Base-by-base conservation (phyloP, 2,329 filamentous ascomycete species). In the Colletotrichum lupini region DNA sequence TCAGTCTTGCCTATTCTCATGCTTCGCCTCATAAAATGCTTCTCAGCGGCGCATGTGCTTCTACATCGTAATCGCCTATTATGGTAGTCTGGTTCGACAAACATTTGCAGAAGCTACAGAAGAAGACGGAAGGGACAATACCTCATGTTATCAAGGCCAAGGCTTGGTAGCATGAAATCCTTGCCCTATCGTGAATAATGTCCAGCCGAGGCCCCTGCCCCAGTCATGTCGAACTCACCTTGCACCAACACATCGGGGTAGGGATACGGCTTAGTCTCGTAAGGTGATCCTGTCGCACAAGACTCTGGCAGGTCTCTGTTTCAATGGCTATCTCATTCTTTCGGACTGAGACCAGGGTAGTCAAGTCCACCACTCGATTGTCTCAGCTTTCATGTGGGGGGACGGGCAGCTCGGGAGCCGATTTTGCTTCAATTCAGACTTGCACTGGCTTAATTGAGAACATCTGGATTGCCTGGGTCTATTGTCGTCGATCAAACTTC, bases 341-440 rank as follows among this genome's bases (percentile, higher is more conserved):
- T 35, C 8, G 22, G 26, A 52, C n/a, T 52, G n/a, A 32, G 24
- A 53, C 9, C 52, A 32, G 28, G 19, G 28, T 63, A 35, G 60
- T 16, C 60, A 3, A 53, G 52, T 26, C 60, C 32, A 22, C 32
- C 46, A 22, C 53, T 24, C 2, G 8, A 28, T 16, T 26, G 42
- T 67, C 19, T 42, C 22, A 58, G 65, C 42, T 35, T 56, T 22
- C 46, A 67, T 61, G 46, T 67, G 28, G 9, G 35, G 46, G 26
- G 32, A 26, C n/a, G 26, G 42, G 26, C 28, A 30, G 55, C 28
- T 16, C n/a, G 56, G 28, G 14, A 65, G 62, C 30, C 49, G 30
- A 22, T 52, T 28, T 24, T 37, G 24, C 22, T 42, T 57, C 28
- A 46, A 12, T 28, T 14, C 24, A n/a, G 62, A 42, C 62, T 26